Evolutionary conservation across 495 filamentous ascomycete genomes (phyloP), one percentile per base, ranked within the genome.

Genomic region (Margaritispora aquatica): DNA sequence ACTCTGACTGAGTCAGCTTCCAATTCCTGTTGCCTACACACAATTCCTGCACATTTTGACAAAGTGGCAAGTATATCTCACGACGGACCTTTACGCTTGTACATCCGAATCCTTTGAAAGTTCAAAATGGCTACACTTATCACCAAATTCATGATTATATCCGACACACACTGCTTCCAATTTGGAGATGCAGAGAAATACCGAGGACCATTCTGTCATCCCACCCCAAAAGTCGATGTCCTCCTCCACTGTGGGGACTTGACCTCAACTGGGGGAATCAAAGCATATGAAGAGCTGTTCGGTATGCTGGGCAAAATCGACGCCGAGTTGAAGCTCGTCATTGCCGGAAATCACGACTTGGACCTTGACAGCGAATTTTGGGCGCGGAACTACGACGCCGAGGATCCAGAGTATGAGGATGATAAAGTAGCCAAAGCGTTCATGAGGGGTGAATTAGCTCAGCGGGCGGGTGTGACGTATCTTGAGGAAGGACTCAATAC

Each of bases 341-440:
- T 95, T 57, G 83, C 89, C 0, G 89, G 89, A 0, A 93, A 93
- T 69, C 89, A 92, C 70, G 89, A 93, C 66, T 79, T 88, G 57
- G 82, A 82, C 0, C 78, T 92, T 1, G 87, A 94, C 67, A 69
- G 71, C 46, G 70, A 78, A 2, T 83, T 60, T 29, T 67, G 60
- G 64, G 24, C 7, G 22, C 15, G 13, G 0, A 31, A 19, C 17
- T 26, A 9, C 13, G 49, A 51, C 1, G 46, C 53, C 19, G 55
- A 46, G 5, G 20, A 50, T 5, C 22, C 44, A 31, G 49, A 51
- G 26, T 60, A 65, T 58, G 36, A 55, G 36, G 49, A 63, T 20
- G 59, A 67, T 1, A 65, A 72, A 26, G 57, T 71, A 51, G 61
- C 67, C 17, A 59, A 53, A 15, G 68, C 44, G 27, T 65, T 75